phyloP scores from a whole-genome alignment of 192 early-diverging fungal genomes.

The Coemansia sp. region DNA sequence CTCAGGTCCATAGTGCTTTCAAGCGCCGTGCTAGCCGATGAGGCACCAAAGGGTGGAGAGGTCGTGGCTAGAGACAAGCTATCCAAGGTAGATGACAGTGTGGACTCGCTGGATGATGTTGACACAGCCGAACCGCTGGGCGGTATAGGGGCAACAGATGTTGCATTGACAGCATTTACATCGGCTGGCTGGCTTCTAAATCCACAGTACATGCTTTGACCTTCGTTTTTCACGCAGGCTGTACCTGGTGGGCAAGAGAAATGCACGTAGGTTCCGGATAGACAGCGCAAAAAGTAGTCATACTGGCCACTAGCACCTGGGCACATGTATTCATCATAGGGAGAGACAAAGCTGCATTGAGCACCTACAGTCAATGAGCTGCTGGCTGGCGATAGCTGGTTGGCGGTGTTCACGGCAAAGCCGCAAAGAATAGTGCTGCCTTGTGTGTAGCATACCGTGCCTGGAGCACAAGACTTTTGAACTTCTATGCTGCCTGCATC shows the following conservation, averaged over 20 bases:
- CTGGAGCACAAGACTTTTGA: constrained; percentile 39
- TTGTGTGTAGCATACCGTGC: constrained; percentile 45
- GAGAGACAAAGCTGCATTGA: constrained; percentile 27
- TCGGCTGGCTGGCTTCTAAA: background rate
- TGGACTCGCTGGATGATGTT: background rate
- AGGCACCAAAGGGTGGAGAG: background rate
- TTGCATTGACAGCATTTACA: background rate
- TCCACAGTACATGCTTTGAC: constrained; percentile 45
- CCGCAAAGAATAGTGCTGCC: constrained; percentile 43
- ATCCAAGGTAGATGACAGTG: background rate
- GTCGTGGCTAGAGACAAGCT: background rate
- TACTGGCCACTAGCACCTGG: constrained; percentile 35
- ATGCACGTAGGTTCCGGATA: constrained; percentile 36
- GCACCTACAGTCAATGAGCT: constrained; percentile 19
- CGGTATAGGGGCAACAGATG: background rate
- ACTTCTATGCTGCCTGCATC: constrained; percentile 28
- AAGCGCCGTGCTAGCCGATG: background rate
- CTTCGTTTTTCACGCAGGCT: constrained; percentile 35
- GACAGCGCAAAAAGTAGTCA: constrained; percentile 42
- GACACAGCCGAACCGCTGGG: background rate
- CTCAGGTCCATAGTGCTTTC: background rate
- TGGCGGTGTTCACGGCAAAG: constrained; percentile 26
- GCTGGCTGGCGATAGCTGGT: constrained; percentile 20
- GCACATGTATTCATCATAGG: constrained; percentile 47
- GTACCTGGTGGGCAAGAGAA: constrained; percentile 48